Evolutionary conservation across 2,329 filamentous ascomycete species (phyloP), one percentile per base, ranked within the genome.

Genomic region (Penicillium sumatraense): DNA sequence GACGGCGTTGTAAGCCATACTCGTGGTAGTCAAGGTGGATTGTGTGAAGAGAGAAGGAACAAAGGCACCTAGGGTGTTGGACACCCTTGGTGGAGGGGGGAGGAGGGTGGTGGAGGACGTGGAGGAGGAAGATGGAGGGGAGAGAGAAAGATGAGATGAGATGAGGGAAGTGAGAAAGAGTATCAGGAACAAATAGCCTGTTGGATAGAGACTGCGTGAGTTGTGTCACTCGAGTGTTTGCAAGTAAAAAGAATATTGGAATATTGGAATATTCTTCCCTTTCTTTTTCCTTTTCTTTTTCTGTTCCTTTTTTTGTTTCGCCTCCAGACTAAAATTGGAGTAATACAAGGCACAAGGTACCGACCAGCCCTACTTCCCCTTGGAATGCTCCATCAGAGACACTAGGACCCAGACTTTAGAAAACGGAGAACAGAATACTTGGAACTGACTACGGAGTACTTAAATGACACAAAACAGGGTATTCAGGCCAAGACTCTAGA

Each of bases 1-100:
- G 58, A 79, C 58, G 57, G 73, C 70, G 58, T 75, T 77, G 70
- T 78, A 78, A 46, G 71, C 72, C 77, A 79, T 79, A 46, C 55
- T 68, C 11, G n/a, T n/a, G n/a, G n/a, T n/a, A n/a, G n/a, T 31
- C 18, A 11, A 8, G 9, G n/a, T 46, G 10, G 41, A 8, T n/a
- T 23, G 8, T 46, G 42, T 18, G 26, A 46, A n/a, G n/a, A n/a
- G n/a, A n/a, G n/a, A n/a, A n/a, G n/a, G n/a, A n/a, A n/a, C n/a
- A n/a, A n/a, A n/a, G n/a, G n/a, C n/a, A n/a, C n/a, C n/a, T n/a
- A n/a, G n/a, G n/a, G n/a, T n/a, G n/a, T n/a, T n/a, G n/a, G n/a
- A n/a, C n/a, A n/a, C n/a, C 41, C 23, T 23, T 18, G 41, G 2
- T 3, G n/a, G 2, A 3, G 5, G 9, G 13, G n/a, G 3, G 5